These are phyloP conservation scores for Tulasnella sp. DNA, from an alignment of 768 basidiomycete species.

Conservation along the genomic window DNA sequence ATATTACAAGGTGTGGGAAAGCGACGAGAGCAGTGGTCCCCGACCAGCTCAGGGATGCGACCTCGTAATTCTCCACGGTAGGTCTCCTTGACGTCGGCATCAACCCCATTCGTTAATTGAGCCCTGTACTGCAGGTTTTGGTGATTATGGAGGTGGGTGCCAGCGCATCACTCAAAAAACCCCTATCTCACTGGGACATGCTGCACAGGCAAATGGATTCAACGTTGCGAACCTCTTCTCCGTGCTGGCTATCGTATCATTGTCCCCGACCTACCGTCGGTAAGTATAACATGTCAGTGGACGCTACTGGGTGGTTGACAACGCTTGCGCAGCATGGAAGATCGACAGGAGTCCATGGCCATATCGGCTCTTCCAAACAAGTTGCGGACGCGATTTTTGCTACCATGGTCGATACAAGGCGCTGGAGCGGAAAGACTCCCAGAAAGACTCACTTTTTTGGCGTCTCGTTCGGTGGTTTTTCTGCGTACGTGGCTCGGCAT, in stretches of 20 bases:
- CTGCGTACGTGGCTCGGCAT: background rate
- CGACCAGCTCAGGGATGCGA: background rate
- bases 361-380: background rate
- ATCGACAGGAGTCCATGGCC: background rate
- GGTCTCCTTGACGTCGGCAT: background rate
- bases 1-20: background rate
- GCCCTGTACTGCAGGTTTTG: background rate
- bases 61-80: background rate
- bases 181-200: background rate
- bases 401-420: background rate
- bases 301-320: background rate
- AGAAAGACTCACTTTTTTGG: background rate
- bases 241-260: background rate
- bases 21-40: background rate
- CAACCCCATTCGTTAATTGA: background rate
- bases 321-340: background rate
- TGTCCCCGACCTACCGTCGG: background rate
- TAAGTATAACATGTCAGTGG: background rate
- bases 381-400: background rate
- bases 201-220: background rate
- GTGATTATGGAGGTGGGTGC: background rate
- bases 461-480: background rate
- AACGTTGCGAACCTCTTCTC: background rate
- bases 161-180: background rate
- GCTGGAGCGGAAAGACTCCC: background rate